A percentile compares a stretch with the other conserved stretches of the same genome.
Evolutionary conservation across 2,329 filamentous ascomycete species (phyloP).

Genomic region (Escovopsis weberi): DNA sequence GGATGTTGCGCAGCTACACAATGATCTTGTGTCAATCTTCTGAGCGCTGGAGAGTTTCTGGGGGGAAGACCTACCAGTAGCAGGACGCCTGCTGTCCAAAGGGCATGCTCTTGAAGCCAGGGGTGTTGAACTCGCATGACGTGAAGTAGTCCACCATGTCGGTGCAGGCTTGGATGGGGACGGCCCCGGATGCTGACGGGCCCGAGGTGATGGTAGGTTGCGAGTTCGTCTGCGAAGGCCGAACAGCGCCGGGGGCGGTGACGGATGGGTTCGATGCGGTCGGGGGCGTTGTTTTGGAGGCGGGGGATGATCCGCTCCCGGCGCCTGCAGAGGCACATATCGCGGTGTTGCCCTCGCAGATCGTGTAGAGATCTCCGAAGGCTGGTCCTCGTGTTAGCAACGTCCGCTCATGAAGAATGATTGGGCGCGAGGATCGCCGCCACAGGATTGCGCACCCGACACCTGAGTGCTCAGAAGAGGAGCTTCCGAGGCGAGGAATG

Average conservation of each 20-base stretch:
- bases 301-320: background rate
- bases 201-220: background rate
- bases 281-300: background rate
- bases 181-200: background rate
- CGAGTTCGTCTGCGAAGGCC: background rate
- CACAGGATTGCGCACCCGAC: constrained; percentile 10
- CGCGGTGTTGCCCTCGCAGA: background rate
- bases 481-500: constrained; percentile 13
- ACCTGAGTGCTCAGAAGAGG: constrained; percentile 10
- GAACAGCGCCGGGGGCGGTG: background rate
- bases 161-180: background rate
- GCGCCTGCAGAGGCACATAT: background rate
- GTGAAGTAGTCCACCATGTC: constrained; percentile 14
- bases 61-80: constrained; percentile 15
- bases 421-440: background rate
- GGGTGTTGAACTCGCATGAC: constrained; percentile 12
- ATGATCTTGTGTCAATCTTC: constrained; percentile 6
- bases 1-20: constrained; percentile 10
- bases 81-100: constrained; percentile 16
- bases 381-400: constrained; percentile 7
- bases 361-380: constrained; percentile 13
- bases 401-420: too few relatives aligned
- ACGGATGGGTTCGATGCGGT: background rate
- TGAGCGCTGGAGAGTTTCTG: background rate
- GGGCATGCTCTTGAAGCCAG: constrained; percentile 13